Conservation (phyloP, 768 basidiomycete genomes). For the Trametes cubensis region DNA sequence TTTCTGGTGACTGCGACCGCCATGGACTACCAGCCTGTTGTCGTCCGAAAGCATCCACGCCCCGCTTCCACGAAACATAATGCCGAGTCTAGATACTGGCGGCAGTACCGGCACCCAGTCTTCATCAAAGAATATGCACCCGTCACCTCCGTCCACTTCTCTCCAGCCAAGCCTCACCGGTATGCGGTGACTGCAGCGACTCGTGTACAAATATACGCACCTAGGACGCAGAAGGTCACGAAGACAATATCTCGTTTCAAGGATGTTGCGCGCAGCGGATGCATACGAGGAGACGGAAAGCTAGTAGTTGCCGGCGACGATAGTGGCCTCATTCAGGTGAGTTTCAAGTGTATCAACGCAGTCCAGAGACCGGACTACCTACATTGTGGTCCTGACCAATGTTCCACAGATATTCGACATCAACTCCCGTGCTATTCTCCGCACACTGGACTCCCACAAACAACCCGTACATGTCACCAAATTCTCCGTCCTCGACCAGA, state of each 20-base stretch:
- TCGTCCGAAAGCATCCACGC: constrained; percentile 61
- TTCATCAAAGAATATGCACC: constrained; percentile 98
- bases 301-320: constrained; percentile 95
- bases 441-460: constrained; percentile 91
- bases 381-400: neutral
- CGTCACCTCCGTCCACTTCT: constrained; percentile 92
- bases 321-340: constrained; percentile 80
- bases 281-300: constrained; percentile 91
- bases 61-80: constrained; percentile 61
- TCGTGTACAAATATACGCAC: constrained; percentile 92
- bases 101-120: constrained; percentile 84
- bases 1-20: neutral
- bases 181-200: constrained; percentile 96
- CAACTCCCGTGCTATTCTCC: constrained; percentile 88
- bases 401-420: constrained; percentile 78
- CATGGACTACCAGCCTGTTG: constrained; percentile 84
- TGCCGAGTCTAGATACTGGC: constrained; percentile 82
- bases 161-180: constrained; percentile 82
- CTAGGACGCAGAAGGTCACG: constrained; percentile 92
- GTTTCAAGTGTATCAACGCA: constrained; percentile 5
- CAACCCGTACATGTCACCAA: constrained; percentile 95
- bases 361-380: too few species aligned
- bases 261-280: constrained; percentile 88
- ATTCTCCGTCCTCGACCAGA: constrained; percentile 81
- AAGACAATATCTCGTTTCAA: constrained; percentile 98